Conservation (phyloP, 352 stramenopile genomes). For the Pythium pyrilobum region DNA sequence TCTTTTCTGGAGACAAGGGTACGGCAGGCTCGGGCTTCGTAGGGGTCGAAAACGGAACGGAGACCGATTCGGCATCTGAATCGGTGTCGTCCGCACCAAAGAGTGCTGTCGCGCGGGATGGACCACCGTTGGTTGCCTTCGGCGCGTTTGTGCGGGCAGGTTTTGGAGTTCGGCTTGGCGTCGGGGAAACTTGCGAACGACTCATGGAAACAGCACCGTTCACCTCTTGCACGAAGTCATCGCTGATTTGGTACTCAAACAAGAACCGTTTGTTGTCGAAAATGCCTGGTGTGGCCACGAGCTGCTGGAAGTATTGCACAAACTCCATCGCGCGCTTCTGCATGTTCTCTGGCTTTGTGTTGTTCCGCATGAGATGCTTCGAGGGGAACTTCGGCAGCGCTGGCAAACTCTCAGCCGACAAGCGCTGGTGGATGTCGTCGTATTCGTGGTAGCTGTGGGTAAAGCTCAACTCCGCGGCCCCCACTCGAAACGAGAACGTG, state of each 20-base stretch:
- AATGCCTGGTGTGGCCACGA: conserved; percentile 43
- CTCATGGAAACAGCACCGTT: conserved; percentile 17
- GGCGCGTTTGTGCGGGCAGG: neutral
- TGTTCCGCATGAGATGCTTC: conserved; percentile 71
- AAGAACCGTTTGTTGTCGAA: conserved; percentile 56
- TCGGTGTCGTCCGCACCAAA: conserved; percentile 53
- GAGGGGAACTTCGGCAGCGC: conserved; percentile 71
- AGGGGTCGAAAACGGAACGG: conserved; percentile 17
- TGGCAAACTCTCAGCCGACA: conserved; percentile 28
- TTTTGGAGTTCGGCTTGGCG: neutral
- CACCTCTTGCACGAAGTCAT: conserved; percentile 30
- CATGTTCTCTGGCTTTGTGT: conserved; percentile 81
- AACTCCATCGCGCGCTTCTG: conserved; percentile 81
- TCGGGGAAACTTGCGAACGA: neutral
- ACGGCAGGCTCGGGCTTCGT: neutral
- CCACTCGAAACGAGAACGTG: conserved; percentile 50
- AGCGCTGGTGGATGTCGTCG: conserved; percentile 56
- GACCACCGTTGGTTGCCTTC: neutral
- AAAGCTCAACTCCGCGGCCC: conserved; percentile 42
- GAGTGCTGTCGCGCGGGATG: conserved; percentile 30
- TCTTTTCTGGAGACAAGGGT: conserved; percentile 12
- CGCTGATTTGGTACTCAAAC: conserved; percentile 59
- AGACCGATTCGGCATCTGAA: conserved; percentile 56
- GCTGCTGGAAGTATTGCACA: conserved; percentile 62
- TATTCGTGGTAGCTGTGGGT: conserved; percentile 67